phyloP scores from a whole-genome alignment of 2,329 filamentous ascomycete species.

The Trichoderma semiorbis region DNA sequence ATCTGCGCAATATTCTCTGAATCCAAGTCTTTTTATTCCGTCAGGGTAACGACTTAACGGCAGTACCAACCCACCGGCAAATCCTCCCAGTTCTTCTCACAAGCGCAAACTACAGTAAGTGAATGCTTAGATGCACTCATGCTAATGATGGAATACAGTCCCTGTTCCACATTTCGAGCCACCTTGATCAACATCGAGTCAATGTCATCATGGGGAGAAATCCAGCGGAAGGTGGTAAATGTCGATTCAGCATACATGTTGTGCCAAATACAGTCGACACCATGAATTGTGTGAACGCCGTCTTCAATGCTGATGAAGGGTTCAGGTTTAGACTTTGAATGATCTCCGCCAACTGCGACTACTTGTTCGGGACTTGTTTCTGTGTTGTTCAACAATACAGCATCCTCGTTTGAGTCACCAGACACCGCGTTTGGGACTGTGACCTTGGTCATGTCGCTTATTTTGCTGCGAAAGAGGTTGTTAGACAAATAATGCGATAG shows the following conservation, averaged over 20 bases:
- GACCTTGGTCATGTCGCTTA: not conserved
- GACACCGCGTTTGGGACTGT: not conserved
- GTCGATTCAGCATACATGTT: conserved; percentile 13
- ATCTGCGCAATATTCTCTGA: not conserved
- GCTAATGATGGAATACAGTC: conserved; percentile 14
- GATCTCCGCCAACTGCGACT: not conserved
- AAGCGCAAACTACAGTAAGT: conserved; percentile 6
- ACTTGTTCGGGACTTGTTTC: not conserved
- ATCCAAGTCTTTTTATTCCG: not conserved
- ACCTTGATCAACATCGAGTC: conserved; percentile 6
- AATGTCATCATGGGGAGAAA: not conserved
- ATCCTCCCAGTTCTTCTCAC: conserved; percentile 12
- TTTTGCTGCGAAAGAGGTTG: fast-evolving
- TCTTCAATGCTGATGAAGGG: not conserved
- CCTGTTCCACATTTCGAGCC: conserved; percentile 10
- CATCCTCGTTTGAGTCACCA: not conserved
- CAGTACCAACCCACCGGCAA: conserved; percentile 12
- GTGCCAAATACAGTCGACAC: conserved; percentile 16
- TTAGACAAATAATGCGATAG: not conserved
- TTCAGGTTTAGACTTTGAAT: not conserved
- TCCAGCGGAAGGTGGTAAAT: conserved; percentile 10
- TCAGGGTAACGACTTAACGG: not conserved
- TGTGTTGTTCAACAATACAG: no score
- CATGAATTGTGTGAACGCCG: not conserved
- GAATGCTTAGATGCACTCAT: conserved; percentile 14